Conservation (phyloP, 2,329 filamentous ascomycete genomes). For the Alternaria triticina region DNA sequence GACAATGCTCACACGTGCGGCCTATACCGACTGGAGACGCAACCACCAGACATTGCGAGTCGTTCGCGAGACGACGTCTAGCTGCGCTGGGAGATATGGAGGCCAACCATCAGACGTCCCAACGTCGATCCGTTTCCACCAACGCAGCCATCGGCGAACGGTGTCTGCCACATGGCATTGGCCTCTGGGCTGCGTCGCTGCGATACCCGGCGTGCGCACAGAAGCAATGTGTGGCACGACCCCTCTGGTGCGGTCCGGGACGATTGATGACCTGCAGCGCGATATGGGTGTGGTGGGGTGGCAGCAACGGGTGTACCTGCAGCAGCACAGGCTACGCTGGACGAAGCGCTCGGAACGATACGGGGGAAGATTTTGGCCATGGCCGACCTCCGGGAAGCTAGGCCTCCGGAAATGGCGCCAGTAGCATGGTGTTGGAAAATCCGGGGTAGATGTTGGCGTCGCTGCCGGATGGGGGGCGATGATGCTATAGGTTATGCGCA, state of each 20-base stretch:
- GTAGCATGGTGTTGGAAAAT: constrained; percentile 30
- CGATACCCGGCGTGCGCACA: constrained; percentile 3
- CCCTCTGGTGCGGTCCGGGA: constrained; percentile 9
- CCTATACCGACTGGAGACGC: not conserved
- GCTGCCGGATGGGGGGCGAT: constrained; percentile 29
- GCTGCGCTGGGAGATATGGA: not conserved
- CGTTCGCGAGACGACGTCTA: not conserved
- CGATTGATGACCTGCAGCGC: constrained; percentile 24
- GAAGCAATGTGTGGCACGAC: constrained; percentile 8
- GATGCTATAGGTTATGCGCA: not conserved
- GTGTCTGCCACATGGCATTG: not conserved
- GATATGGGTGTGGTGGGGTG: constrained; percentile 23
- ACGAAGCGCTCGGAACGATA: constrained; percentile 24
- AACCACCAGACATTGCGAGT: not conserved
- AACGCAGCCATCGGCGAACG: not conserved
- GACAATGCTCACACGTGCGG: constrained; percentile 5
- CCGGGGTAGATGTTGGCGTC: constrained; percentile 32
- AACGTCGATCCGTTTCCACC: not conserved
- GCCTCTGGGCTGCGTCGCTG: not conserved
- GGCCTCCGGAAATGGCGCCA: constrained; percentile 30
- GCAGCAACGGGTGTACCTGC: constrained; percentile 41
- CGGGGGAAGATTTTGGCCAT: constrained; percentile 11
- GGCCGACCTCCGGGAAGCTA: constrained; percentile 34
- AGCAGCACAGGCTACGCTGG: constrained; percentile 31
- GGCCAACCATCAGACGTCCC: not conserved